Percentiles rank a stretch among this genome's conserved stretches.
Conservation (phyloP, 2,329 filamentous ascomycete genomes). For the Verticillium klebahnii region DNA sequence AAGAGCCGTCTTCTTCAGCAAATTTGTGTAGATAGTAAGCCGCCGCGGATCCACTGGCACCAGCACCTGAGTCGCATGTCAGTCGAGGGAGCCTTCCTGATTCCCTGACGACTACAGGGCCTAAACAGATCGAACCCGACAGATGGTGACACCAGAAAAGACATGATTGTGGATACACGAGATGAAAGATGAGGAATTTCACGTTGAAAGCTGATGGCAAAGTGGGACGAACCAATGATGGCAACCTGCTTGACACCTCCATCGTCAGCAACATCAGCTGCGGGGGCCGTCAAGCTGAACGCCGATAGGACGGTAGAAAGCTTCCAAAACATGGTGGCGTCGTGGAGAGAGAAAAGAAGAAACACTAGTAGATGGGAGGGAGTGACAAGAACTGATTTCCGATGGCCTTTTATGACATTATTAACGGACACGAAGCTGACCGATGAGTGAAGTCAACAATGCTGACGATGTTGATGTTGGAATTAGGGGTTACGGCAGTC, state of each 20-base stretch:
- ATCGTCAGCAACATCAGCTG: constrained; percentile 5
- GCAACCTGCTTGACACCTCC: constrained; percentile 17
- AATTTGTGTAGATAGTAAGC: constrained; percentile 78
- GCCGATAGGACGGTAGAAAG: constrained; percentile 14
- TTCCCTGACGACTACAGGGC: too few species aligned
- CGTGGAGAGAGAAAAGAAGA: not conserved
- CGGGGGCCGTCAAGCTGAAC: constrained; percentile 12
- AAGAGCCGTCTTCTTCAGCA: constrained; percentile 54
- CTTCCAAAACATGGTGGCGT: constrained; percentile 7
- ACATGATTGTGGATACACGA: not conserved
- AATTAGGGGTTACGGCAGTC: not conserved
- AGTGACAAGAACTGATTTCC: not conserved
- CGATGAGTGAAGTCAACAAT: not conserved
- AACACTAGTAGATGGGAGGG: not conserved
- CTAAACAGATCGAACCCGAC: too few species aligned
- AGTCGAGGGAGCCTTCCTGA: constrained; percentile 1
- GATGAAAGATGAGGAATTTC: not conserved
- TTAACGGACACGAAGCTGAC: not conserved
- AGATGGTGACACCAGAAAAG: not conserved
- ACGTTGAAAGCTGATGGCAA: not conserved
- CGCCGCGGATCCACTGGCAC: constrained; percentile 79
- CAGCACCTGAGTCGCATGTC: constrained; percentile 60
- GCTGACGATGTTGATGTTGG: not conserved
- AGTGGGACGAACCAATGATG: constrained; percentile 20
- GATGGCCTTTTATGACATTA: not conserved